Percentiles rank a stretch among this genome's conserved stretches.
Conservation (phyloP, 2,329 filamentous ascomycete species). For the Myotisia sp. region DNA sequence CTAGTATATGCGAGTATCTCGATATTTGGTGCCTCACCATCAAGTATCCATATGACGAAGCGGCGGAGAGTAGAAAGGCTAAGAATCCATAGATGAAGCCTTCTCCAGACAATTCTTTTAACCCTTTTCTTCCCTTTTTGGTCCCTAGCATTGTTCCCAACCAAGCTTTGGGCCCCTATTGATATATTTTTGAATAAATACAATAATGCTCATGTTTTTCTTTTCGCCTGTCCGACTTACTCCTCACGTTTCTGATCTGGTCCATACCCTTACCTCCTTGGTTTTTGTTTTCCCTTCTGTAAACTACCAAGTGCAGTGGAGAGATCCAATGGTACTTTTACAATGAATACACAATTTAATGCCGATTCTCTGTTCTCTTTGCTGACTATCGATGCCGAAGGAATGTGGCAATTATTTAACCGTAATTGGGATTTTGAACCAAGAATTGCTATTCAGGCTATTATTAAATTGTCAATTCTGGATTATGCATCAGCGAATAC, state of each 20-base stretch:
- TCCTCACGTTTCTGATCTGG: not conserved
- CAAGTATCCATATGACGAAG: conserved; percentile 55
- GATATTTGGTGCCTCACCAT: conserved; percentile 98
- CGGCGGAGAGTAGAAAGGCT: conserved; percentile 1
- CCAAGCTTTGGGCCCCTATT: not conserved
- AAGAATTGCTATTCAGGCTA: too few species aligned
- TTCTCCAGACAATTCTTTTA: not conserved
- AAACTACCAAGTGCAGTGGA: too few species aligned
- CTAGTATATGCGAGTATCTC: conserved; percentile 92
- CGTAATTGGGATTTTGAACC: too few species aligned
- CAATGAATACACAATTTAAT: too few species aligned
- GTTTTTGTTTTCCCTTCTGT: too few species aligned
- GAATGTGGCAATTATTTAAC: too few species aligned
- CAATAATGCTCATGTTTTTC: not conserved
- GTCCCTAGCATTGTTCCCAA: not conserved
- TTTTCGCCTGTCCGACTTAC: not conserved
- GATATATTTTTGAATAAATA: not conserved
- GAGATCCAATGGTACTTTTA: too few species aligned
- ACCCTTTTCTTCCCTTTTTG: not conserved
- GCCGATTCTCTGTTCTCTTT: too few species aligned
- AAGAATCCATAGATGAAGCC: conserved; percentile 4
- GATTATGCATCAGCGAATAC: too few species aligned
- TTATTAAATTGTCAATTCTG: too few species aligned
- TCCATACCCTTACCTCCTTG: too few species aligned
- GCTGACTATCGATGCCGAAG: too few species aligned